A percentile compares a stretch with the other conserved stretches of the same genome.
These are phyloP conservation scores for Oryza longistaminata DNA, from an alignment of 176 grass and related monocot species.

Conservation along the genomic window DNA sequence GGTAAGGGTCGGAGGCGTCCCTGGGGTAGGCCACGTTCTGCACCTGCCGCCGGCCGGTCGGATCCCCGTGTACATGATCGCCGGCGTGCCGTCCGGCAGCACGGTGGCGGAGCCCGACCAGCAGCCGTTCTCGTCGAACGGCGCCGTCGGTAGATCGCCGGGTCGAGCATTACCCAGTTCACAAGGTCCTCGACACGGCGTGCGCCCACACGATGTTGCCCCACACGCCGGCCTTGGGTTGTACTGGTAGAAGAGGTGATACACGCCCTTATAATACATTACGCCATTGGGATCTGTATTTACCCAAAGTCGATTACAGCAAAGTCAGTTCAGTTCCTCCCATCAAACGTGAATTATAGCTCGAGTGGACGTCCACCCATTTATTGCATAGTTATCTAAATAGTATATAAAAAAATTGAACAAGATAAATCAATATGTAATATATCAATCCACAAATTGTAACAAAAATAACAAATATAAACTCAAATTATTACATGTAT, in stretches of 20 bases:
- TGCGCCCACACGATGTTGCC: conserved; percentile 73
- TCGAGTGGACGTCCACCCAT: no score
- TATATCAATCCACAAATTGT: no score
- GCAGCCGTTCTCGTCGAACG: conserved; percentile 67
- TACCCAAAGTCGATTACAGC: no score
- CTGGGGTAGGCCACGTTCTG: conserved; percentile 75
- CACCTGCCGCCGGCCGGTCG: conserved; percentile 40
- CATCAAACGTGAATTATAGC: no score
- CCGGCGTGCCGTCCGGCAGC: conserved; percentile 48
- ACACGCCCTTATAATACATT: conserved; percentile 62
- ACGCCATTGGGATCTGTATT: conserved; percentile 54
- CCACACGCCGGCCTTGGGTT: conserved; percentile 65
- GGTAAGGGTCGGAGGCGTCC: conserved; percentile 63
- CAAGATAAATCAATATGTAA: no score
- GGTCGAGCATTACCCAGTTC: conserved; percentile 57
- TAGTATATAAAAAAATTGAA: no score
- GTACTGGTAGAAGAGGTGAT: conserved; percentile 82
- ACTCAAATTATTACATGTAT: no score
- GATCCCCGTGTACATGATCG: conserved; percentile 70
- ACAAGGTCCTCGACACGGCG: conserved; percentile 65
- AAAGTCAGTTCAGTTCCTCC: no score
- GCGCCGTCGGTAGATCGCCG: conserved; percentile 55
- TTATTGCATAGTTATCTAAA: no score
- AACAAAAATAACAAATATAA: no score
- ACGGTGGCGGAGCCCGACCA: conserved; percentile 76